Evolutionary conservation across 257 asterid species (phyloP).

Genomic region (Penstemon newberryi): DNA sequence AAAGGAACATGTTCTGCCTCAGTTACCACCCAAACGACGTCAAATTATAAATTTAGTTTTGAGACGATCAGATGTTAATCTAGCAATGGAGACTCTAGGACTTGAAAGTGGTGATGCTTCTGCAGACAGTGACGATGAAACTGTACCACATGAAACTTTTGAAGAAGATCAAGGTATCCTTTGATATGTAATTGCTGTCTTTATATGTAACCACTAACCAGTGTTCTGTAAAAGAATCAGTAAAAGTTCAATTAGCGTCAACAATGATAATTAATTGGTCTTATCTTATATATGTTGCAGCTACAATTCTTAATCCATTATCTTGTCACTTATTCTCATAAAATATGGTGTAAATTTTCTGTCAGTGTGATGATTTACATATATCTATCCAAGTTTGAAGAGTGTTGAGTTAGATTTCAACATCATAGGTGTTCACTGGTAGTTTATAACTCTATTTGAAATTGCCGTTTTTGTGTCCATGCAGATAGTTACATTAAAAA

Average conservation of each 20-base stretch:
- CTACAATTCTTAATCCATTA: constrained; percentile 8
- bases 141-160: constrained; percentile 37
- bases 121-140: constrained; percentile 46
- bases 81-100: constrained; percentile 63
- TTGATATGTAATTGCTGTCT: constrained; percentile 7
- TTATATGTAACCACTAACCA: background rate
- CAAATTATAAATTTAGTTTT: constrained; percentile 72
- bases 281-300: background rate
- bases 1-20: constrained; percentile 82
- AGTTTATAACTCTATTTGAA: constrained; percentile 13
- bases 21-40: constrained; percentile 90
- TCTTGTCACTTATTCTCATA: constrained; percentile 7
- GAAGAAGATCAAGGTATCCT: constrained; percentile 47
- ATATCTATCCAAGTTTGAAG: background rate
- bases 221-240: background rate
- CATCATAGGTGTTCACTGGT: constrained; percentile 18
- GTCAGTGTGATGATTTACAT: background rate
- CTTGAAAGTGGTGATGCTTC: constrained; percentile 46
- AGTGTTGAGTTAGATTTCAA: constrained; percentile 14
- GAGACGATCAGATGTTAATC: constrained; percentile 64
- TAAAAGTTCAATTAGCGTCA: background rate
- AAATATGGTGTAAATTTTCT: constrained; percentile 13
- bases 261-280: background rate
- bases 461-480: constrained; percentile 29
- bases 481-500: constrained; percentile 52